Evolutionary conservation across 106 monocot species (phyloP), one percentile per base, ranked within the genome.

Genomic region (Agapanthus africanus): DNA sequence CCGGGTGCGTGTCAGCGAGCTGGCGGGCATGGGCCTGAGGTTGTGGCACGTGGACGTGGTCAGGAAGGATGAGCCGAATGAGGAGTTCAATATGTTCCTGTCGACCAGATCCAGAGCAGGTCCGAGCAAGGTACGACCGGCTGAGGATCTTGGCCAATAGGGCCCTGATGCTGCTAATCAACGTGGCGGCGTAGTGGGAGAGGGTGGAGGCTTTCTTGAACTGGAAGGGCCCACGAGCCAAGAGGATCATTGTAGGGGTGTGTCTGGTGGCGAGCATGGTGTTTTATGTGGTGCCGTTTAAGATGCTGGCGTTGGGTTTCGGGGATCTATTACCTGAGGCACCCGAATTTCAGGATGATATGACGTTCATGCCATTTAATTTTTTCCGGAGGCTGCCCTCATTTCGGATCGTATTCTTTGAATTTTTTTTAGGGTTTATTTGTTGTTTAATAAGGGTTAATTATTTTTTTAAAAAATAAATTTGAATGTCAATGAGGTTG

Each of bases 301-400:
- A 59, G 72, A 59, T 78, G 59, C 31, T 95, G 70, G 61, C 63
- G 32, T 31, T 91, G 39, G 31, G 25, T 2, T 46, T 32, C 5
- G 91, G 87, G 46, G 81, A 81, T 49, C 91, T 85, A 40, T 79
- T 85, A 66, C 76, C 91, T 37, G 73, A 91, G 6, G 87, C 90
- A 38, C 94, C 94, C 9, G 78, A 83, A 82, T 95, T 95, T 74
- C 75, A 87, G 11, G 83, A 73, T 25, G 90, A 95, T 42, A 85
- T 95, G 85, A 90, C 94, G 47, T 64, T 91, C 40, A 62, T 70
- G 15, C 32, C 79, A 1, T 68, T 91, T 64, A 91, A 83, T 75
- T 95, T 91, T 74, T 91, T 91, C 79, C 82, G 90, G 19, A 79
- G 94, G 11, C 64, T 91, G 72, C 94, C 94, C 42, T 87, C 90